A percentile compares a stretch with the other conserved stretches of the same genome.
phyloP scores from a whole-genome alignment of 2,329 filamentous ascomycete genomes.

The Akanthomyces lecanii region DNA sequence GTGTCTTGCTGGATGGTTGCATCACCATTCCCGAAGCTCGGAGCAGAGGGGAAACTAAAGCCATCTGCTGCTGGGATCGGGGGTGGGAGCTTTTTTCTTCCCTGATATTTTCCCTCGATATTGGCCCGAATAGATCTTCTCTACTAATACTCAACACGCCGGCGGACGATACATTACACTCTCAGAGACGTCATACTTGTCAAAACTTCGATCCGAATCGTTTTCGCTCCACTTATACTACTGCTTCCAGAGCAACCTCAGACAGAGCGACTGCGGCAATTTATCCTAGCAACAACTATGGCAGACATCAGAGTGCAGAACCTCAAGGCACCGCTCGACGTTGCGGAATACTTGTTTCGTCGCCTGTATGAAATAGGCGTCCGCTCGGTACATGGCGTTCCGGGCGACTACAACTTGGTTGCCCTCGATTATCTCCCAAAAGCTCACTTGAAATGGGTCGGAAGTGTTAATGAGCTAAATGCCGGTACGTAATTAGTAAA shows the following conservation, averaged over 20 bases:
- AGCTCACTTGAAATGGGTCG: slow-evolving; percentile 59
- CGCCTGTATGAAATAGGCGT: slow-evolving; percentile 61
- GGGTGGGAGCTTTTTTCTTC: not conserved
- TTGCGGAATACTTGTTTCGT: slow-evolving; percentile 65
- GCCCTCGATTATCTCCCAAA: slow-evolving; percentile 62
- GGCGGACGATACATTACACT: not conserved
- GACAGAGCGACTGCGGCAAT: not conserved
- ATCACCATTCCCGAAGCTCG: slow-evolving; percentile 4
- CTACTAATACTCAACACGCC: not conserved
- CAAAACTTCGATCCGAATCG: slow-evolving; percentile 18
- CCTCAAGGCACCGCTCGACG: slow-evolving; percentile 50
- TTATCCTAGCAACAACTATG: slow-evolving; percentile 23
- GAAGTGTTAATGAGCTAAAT: slow-evolving; percentile 70
- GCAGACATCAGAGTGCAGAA: slow-evolving; percentile 38
- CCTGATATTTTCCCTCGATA: not conserved
- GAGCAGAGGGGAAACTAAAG: not conserved
- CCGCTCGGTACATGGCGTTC: slow-evolving; percentile 63
- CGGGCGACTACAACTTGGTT: slow-evolving; percentile 69
- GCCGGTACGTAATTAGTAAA: slow-evolving; percentile 44
- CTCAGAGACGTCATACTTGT: not conserved
- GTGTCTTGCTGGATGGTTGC: not conserved
- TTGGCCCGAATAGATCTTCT: not conserved
- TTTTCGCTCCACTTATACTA: slow-evolving; percentile 5
- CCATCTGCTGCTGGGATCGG: not conserved
- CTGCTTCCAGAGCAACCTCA: not conserved